Evolutionary conservation across 2,329 filamentous ascomycete genomes (phyloP).

Genomic region (Hyphodiscus sp.): DNA sequence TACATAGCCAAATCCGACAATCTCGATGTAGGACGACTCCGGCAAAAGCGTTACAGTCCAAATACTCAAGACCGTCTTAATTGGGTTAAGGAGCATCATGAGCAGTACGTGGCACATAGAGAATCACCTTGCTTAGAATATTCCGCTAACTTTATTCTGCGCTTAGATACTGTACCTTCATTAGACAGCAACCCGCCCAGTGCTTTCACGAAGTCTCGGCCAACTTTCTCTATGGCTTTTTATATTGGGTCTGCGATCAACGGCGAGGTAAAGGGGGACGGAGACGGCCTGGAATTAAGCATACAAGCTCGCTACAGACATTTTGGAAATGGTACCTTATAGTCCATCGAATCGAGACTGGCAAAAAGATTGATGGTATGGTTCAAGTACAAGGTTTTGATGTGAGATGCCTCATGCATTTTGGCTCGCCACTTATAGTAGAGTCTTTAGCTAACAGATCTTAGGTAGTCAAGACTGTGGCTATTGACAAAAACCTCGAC

Average conservation of each 20-base stretch:
- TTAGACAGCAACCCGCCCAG: background rate
- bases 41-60: constrained; percentile 5
- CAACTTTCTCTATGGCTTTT: background rate
- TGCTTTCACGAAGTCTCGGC: background rate
- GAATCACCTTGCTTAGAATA: background rate
- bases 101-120: background rate
- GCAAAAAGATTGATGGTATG: constrained; percentile 5
- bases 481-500: constrained; percentile 23
- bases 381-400: constrained; percentile 3
- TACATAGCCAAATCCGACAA: constrained; percentile 4
- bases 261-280: constrained; percentile 1
- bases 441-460: background rate
- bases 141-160: no score
- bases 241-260: constrained; percentile 1
- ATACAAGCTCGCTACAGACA: constrained; percentile 10
- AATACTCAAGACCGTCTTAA: constrained; percentile 7
- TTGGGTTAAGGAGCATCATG: constrained; percentile 2
- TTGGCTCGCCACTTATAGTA: background rate
- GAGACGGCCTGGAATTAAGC: constrained; percentile 2
- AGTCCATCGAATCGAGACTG: constrained; percentile 2
- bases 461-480: constrained; percentile 26
- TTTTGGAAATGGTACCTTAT: constrained; percentile 12
- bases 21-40: constrained; percentile 7
- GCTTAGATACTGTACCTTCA: background rate
- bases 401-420: background rate